Evolutionary conservation across 2,329 filamentous ascomycete genomes (phyloP), one percentile per base, ranked within the genome.

Genomic region (Sporothrix luriei): DNA sequence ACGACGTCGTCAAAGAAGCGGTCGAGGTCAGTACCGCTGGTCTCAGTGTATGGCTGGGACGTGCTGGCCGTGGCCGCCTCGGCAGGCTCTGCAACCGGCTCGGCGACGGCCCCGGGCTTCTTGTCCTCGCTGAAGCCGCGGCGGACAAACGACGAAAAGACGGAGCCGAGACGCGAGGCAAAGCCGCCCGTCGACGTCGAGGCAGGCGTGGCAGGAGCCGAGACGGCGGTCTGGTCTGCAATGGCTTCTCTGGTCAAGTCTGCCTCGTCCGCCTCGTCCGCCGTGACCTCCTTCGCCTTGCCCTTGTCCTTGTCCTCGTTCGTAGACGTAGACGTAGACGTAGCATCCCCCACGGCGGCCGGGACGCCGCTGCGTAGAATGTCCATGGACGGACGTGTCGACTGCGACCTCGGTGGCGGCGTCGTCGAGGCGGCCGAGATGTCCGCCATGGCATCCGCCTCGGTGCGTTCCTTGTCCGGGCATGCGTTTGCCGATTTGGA

Each of bases 11-110:
- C 68, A 49, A 69, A 66, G 51, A 69, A 65, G 49, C 68, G 68
- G 59, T 69, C 59, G 26, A 69, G 68, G n/a, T 69, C 68, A 13
- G 68, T 59, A 13, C 68, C 68, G 38, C 68, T 69, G 24, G 49
- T 14, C 6, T 40, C 57, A 2, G 21, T 40, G 48, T 3, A 6
- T 7, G 48, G 48, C 2, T n/a, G 6, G 1, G 48, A 21, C 16
- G 48, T 19, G n/a, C 19, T 11, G 5, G 29, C 6, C 24, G n/a
- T n/a, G n/a, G n/a, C 59, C 33, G 7, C 57, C 54, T n/a, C 49
- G 21, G n/a, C 40, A 40, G 26, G 13, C 26, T 26, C 43, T 33
- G 6, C 40, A 24, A 33, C 29, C 6, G 57, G 16, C 16, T 52
- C 59, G 1, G 57, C 13, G 0, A 19, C 49, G 10, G 59, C 0